Evolutionary conservation across 108 stramenopile species (phyloP), one percentile per base, ranked within the genome.

Genomic region (Skeletonema tropicum): DNA sequence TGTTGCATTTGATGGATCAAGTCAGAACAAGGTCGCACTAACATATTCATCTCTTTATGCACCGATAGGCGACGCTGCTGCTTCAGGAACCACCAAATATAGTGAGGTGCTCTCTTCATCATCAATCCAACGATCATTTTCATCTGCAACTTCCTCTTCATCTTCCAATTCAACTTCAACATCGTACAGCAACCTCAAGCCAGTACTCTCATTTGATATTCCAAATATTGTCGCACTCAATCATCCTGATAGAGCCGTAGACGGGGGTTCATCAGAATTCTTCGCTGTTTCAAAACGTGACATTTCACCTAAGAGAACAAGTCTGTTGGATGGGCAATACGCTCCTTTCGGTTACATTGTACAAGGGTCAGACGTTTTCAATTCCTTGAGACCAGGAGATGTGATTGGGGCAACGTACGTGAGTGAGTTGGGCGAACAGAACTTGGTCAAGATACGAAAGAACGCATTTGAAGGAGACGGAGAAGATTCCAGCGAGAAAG

Each of bases 291-390:
- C 80, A 57, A 48, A 61, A 64, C 65, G 79, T n/a, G 81, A 78
- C 57, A 45, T 89, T 15, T 76, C 83, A 3, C 61, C 78, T 17
- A 74, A 85, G 60, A 60, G 79, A 75, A 78, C 87, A 15, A 70
- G 73, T 7, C 45, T 86, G 21, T 68, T 95, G 39, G 85, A 95
- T 62, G 91, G 91, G 3, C 80, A 91, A 38, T 95, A 92, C 68
- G 91, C 94, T 23, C 90, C 91, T 0, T 95, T 95, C 68, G 94
- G 94, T 30, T 95, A 90, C 72, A 88, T 95, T 55, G 80, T 89
- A 6, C 73, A 82, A 13, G 94, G 94, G 17, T 78, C 69, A 10
- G 88, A 92, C 68, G 46, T 95, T 9, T 90, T 85, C 59, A 71
- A 90, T 45, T 73, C 79, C 17, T 57, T 95, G 10, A 69, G 86